Evolutionary conservation across 2,329 filamentous ascomycete species (phyloP), one percentile per base, ranked within the genome.

Genomic region (Talaromyces sp.): DNA sequence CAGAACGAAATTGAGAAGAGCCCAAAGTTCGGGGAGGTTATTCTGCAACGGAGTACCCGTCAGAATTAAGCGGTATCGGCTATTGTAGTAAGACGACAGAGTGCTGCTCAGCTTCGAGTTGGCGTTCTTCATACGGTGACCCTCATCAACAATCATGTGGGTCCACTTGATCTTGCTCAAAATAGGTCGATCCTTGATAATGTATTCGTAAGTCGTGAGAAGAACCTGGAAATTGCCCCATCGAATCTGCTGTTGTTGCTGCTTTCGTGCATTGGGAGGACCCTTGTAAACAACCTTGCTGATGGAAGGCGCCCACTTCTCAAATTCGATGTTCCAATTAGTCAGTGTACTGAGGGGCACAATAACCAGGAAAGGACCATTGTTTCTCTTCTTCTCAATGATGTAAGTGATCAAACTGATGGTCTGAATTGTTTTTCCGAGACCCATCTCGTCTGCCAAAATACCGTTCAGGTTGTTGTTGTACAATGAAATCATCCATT

Each of bases 391-490:
- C 78, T 86, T 88, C 78, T 97, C 94, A 63, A 99, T 97, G 57
- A 99, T 86, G 70, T 99, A 95, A 3, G 93, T 97, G 67, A 99
- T 89, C 76, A 99, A 79, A 80, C 90, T 96, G 76, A 99, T 99
- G 40, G 94, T 97, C 75, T 99, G 94, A 65, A 99, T 99, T 0
- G 94, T 99, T 79, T 99, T 99, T 74, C 94, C 94, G 61, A 99
- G 90, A 87, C 94, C 94, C 94, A 99, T 99, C 77, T 99, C 94
- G 68, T 99, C 94, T 54, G 94, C 94, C 65, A 99, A 80, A 62
- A 99, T 97, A 83, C 94, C 94, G 73, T 99, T 99, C 61, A 99
- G 84, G 75, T 97, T 99, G 81, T 99, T 99, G 86, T 99, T 99
- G 83, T 97, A 99, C 13, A 99, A 82, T 13, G 94, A 99, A 56